Evolutionary conservation across 768 basidiomycete species (phyloP), one percentile per base, ranked within the genome.

Genomic region (Megacollybia marginata): DNA sequence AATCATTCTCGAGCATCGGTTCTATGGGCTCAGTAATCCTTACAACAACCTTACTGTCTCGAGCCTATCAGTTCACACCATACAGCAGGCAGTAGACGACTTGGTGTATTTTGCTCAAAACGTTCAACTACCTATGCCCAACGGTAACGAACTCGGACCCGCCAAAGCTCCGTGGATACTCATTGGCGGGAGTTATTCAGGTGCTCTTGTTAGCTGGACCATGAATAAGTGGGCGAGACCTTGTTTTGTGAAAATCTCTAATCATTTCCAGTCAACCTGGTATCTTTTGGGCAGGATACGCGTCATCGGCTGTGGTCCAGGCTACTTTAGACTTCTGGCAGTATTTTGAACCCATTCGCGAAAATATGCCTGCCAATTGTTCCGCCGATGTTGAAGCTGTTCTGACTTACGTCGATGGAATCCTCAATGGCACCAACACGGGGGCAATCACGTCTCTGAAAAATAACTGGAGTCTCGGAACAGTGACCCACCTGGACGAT

Each of bases 61-160:
- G 53, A 73, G 69, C 50, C 62, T 79, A 32, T 57, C 61, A 49
- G 48, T 67, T 23, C 69, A 70, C 54, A 79, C 74, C 2, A 69
- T 79, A 42, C 69, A 74, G 51, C 78, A 79, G 60, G 70, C 75
- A 28, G 71, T 77, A 34, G 68, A 76, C 44, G 77, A 79, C 56
- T 63, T 77, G 13, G 74, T 63, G 10, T 71, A 72, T 57, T 79
- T 79, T 52, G 67, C 75, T 13, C 59, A 70, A 50, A 78, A 67
- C 40, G 78, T 69, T 13, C 50, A 68, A 40, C 64, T 79, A 12
- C 71, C 77, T 0, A 71, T 73, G 66, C 70, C 72, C 0, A 70
- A 67, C 18, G 73, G 75, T 19, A 62, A 69, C 51, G 53, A 62
- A 7, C 68, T 77, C 19, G 65, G 62, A 4, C 52, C 52, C 19